phyloP scores from a whole-genome alignment of 2,329 filamentous ascomycete species.

The Cylindrodendrum hubeiense region DNA sequence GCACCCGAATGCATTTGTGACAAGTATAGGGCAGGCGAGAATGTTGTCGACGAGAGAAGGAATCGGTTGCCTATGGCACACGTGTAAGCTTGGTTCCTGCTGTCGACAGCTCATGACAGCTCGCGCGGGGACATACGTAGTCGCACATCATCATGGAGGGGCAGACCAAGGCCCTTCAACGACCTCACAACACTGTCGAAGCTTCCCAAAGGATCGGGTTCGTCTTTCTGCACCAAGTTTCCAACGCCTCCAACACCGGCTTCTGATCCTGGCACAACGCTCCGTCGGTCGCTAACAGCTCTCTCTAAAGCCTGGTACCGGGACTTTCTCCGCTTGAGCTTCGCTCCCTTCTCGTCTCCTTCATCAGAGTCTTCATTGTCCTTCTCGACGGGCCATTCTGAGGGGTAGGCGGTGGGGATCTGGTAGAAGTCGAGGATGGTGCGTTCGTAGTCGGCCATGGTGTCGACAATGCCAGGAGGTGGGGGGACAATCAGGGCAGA shows the following conservation, averaged over 20 bases:
- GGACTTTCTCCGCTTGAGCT: constrained; percentile 74
- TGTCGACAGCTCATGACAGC: constrained; percentile 8
- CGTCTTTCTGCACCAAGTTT: constrained; percentile 88
- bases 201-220: constrained; percentile 90
- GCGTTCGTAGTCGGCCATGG: constrained; percentile 78
- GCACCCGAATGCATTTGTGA: constrained; percentile 91
- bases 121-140: constrained; percentile 68
- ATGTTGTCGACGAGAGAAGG: constrained; percentile 93
- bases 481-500: constrained; percentile 28
- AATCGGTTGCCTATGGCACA: constrained; percentile 81
- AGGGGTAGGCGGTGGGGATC: constrained; percentile 81
- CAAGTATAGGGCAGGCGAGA: constrained; percentile 91
- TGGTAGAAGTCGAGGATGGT: constrained; percentile 91
- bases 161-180: constrained; percentile 80
- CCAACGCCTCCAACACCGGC: constrained; percentile 75
- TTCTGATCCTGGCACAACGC: constrained; percentile 75
- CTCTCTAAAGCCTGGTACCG: constrained; percentile 88
- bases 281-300: constrained; percentile 76
- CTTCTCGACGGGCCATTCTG: constrained; percentile 88
- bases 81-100: constrained; percentile 29
- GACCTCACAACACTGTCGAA: constrained; percentile 88
- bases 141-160: constrained; percentile 85
- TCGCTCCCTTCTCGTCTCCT: constrained; percentile 63
- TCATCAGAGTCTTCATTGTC: constrained; percentile 76
- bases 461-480: constrained; percentile 36